Evolutionary conservation across 2,329 filamentous ascomycete genomes (phyloP), one percentile per base, ranked within the genome.

Genomic region (Xylaria sp.): DNA sequence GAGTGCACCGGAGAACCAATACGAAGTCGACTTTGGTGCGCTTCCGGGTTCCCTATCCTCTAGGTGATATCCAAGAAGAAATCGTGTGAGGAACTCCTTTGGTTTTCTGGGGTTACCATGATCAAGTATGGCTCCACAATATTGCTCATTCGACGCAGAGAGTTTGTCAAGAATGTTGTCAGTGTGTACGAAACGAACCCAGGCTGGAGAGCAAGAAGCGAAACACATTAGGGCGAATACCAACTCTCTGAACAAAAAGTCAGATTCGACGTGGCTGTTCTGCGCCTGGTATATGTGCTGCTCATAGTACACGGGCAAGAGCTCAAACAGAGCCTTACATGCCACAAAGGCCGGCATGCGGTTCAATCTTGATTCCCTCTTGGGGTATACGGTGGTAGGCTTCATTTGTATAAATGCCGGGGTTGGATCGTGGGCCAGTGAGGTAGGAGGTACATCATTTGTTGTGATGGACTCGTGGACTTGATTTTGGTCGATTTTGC

Each of bases 1-100:
- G 15, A 66, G 59, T 32, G 58, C 57, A 6, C 65, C 65, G 41
- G 65, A 56, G 46, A 63, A 57, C 65, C 65, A 66, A 51, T 66
- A 66, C 15, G 65, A 66, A 9, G 65, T 63, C 15, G 48, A 32
- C 15, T 28, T 44, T 23, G 65, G 65, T 25, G 65, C 58, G 44
- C 50, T 66, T 57, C 65, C 57, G 23, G 28, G 6, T 50, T 58
- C 52, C 41, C 32, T 41, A 23, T 51, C 58, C 51, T 66, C 41
- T 15, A 63, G 18, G 25, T 66, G 65, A 52, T 56, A 66, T 2
- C 51, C 52, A 10, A 13, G 39, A 15, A 61, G 39, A 20, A 66
- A 66, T 41, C 12, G 25, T 1, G 50, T 34, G 4, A 56, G 50
- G 25, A 63, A 63, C 58, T 57, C 57, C 7, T 66, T 62, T 25